Evolutionary conservation across 1,139 yeast genomes (phyloP).

Genomic region (Saccharomycopsis crataegensis): DNA sequence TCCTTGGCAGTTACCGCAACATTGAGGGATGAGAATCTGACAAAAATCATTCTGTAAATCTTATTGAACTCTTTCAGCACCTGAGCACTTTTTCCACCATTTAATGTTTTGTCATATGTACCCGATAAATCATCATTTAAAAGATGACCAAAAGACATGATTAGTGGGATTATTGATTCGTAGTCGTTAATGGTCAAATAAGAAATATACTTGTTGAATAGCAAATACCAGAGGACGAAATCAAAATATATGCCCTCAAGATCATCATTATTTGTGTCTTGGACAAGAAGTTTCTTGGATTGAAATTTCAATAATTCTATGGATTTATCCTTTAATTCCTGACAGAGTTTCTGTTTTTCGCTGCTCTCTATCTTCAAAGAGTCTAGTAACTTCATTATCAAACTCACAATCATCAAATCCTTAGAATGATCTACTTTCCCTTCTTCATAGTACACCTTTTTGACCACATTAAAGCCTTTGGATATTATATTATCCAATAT

Average conservation of each 20-base stretch:
- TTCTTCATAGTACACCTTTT: background rate
- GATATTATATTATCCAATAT: background rate
- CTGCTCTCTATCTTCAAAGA: background rate
- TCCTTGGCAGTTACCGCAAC: background rate
- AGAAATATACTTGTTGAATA: background rate
- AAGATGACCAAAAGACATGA: conserved; percentile 4
- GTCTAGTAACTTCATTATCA: background rate
- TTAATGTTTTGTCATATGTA: background rate
- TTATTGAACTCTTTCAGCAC: conserved; percentile 2
- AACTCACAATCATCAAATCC: conserved; percentile 4
- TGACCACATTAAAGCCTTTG: background rate
- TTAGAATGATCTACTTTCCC: background rate
- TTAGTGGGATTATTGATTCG: conserved; percentile 1
- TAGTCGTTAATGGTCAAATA: background rate
- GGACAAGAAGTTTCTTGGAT: background rate
- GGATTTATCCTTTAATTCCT: background rate
- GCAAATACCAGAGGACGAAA: conserved; percentile 6
- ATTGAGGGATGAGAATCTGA: background rate
- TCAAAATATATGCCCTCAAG: background rate
- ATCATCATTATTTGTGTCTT: background rate
- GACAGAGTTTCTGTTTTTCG: background rate
- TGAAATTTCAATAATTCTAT: background rate
- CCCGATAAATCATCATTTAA: background rate
- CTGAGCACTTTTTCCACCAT: background rate
- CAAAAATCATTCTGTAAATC: conserved; percentile 4